Evolutionary conservation across 495 filamentous ascomycete genomes (phyloP), one percentile per base, ranked within the genome.

Genomic region (Penicillium dipodomyicola): DNA sequence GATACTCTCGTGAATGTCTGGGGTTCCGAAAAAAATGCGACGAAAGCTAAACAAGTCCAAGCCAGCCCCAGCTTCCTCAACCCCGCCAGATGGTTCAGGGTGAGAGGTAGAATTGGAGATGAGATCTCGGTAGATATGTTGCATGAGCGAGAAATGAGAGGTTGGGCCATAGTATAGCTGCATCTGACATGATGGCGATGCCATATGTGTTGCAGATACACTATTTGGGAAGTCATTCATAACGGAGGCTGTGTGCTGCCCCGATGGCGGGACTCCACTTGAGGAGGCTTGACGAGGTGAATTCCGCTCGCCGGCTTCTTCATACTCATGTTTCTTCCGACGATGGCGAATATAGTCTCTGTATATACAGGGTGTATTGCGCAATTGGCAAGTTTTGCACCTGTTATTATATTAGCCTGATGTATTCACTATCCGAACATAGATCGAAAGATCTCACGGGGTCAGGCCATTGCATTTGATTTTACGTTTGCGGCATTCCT

Each of bases 121-220:
- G 11, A 78, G 58, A 40, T 72, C 73, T 8, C 72, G 63, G 49
- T 79, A 76, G 32, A 78, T 65, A 37, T 77, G 68, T 42, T 77
- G 73, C 68, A 78, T 75, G 0, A 79, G 69, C 2, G 75, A 63
- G 52, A 79, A 79, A 52, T 77, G 72, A 5, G 76, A 78, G 0
- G 74, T 72, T 0, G 75, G 71, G 0, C 76, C 76, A 68, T 79
- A 79, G 57, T 77, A 79, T 3, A 79, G 60, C 48, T 77, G 75
- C 35, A 78, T 68, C 51, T 69, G 67, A 54, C 72, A 77, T 23
- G 73, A 78, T 3, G 75, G 68, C 2, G 73, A 75, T n/a, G 71
- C 64, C 70, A 75, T 72, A 49, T 78, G 73, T 3, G 75, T 78
- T 15, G 75, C 75, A 1, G 72, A 72, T 11, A 78, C 75, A 46